A percentile compares a stretch with the other conserved stretches of the same genome.
Conservation (phyloP, 2,329 filamentous ascomycete genomes). For the Stachybotrys chartarum region DNA sequence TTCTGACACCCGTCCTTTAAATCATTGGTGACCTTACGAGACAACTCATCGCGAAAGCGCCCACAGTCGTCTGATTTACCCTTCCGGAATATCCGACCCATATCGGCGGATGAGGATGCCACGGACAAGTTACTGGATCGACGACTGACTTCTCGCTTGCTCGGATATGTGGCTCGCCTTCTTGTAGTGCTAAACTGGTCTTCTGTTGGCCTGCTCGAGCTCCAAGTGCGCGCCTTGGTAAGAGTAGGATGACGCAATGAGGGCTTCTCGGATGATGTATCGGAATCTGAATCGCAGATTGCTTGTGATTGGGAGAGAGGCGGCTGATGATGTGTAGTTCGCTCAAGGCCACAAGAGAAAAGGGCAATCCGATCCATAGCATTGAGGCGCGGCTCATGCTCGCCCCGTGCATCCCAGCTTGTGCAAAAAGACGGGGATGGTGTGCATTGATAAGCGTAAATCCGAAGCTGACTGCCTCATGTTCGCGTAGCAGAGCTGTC, state of each 20-base stretch:
- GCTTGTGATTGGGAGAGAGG: not conserved
- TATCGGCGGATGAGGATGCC: not conserved
- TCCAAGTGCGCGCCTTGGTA: not conserved
- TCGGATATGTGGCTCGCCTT: not conserved
- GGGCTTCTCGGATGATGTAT: not conserved
- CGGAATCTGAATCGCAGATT: not conserved
- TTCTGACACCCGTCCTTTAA: too few species aligned
- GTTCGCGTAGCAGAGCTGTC: too few species aligned
- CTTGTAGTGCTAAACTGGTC: not conserved
- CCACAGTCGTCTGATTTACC: too few species aligned
- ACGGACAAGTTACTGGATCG: not conserved
- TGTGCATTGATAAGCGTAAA: too few species aligned
- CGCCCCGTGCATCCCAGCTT: too few species aligned
- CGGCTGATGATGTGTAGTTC: not conserved
- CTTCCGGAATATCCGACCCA: not conserved
- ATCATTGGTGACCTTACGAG: too few species aligned
- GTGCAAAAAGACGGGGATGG: too few species aligned
- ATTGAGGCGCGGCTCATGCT: not conserved
- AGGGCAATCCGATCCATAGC: not conserved
- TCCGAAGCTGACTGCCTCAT: too few species aligned
- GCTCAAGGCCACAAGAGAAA: not conserved
- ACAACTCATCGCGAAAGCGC: too few species aligned
- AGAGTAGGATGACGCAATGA: not conserved
- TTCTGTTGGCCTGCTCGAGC: not conserved
- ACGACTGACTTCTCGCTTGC: too few species aligned